Conservation (phyloP, 495 filamentous ascomycete genomes). For the Penicillium egyptiacum region DNA sequence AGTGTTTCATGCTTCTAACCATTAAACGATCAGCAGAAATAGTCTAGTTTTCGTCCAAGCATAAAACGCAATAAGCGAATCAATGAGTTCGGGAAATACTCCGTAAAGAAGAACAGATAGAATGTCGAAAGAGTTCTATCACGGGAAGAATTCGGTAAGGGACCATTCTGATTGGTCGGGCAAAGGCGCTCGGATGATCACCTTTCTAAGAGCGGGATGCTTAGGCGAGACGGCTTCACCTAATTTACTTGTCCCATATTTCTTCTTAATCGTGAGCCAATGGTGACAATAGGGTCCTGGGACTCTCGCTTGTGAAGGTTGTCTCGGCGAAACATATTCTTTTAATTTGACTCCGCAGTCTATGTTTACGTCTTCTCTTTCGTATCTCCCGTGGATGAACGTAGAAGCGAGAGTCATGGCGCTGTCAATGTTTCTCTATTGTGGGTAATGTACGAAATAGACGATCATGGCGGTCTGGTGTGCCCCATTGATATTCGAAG, state of each 20-base stretch:
- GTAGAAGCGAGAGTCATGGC: slow-evolving; percentile 13
- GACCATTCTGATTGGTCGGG: slow-evolving; percentile 37
- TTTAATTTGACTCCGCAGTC: background rate
- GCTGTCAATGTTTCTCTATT: slow-evolving; percentile 10
- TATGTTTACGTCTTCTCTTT: background rate
- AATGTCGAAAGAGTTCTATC: background rate
- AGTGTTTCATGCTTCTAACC: no score
- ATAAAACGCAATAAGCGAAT: no score
- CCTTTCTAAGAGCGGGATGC: slow-evolving; percentile 46
- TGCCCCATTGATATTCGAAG: slow-evolving; percentile 7
- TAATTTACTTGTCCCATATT: slow-evolving; percentile 14
- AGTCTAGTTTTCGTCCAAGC: no score
- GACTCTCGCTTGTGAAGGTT: slow-evolving; percentile 3
- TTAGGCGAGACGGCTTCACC: slow-evolving; percentile 37
- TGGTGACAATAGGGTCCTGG: background rate
- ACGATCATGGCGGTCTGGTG: slow-evolving; percentile 20
- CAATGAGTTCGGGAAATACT: background rate
- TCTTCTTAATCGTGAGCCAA: background rate
- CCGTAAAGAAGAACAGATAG: slow-evolving; percentile 1
- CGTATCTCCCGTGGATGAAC: slow-evolving; percentile 29
- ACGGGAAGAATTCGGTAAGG: slow-evolving; percentile 38
- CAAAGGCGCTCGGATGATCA: slow-evolving; percentile 26
- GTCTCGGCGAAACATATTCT: background rate
- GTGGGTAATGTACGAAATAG: slow-evolving; percentile 15
- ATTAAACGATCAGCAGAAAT: no score